Evolutionary conservation across 805 yeast genomes (phyloP).

Genomic region (Sugiyamaella chiloensis): DNA sequence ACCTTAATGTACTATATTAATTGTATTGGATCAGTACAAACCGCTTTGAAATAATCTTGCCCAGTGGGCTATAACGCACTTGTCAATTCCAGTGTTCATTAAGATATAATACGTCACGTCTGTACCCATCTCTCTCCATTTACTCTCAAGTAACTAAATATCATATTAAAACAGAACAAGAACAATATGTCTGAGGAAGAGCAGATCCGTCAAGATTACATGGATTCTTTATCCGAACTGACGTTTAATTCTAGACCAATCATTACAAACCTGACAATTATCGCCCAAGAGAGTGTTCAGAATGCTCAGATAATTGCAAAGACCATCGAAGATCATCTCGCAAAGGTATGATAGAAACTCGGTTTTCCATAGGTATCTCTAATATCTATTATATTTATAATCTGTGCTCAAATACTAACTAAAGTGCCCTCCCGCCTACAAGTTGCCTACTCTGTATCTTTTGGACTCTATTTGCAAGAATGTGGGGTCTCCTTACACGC

Average conservation of each 20-base stretch:
- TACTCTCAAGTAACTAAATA: too few species aligned
- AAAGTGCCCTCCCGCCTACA: conserved; percentile 72
- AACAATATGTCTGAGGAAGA: conserved; percentile 19
- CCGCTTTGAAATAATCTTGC: too few species aligned
- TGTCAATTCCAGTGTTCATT: too few species aligned
- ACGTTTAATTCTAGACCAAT: conserved; percentile 89
- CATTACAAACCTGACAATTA: conserved; percentile 74
- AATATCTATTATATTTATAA: too few species aligned
- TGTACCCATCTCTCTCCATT: too few species aligned
- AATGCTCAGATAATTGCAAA: conserved; percentile 74
- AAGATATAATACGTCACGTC: too few species aligned
- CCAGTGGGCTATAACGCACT: too few species aligned
- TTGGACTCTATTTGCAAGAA: conserved; percentile 90
- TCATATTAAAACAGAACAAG: too few species aligned
- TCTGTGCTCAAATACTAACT: conserved; percentile 1
- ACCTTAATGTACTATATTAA: too few species aligned
- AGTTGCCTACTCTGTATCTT: conserved; percentile 77
- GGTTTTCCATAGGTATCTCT: neutral
- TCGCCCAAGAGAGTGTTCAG: conserved; percentile 80
- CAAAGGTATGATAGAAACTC: conserved; percentile 41
- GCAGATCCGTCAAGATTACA: conserved; percentile 61
- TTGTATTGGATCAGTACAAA: too few species aligned
- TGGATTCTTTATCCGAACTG: conserved; percentile 62
- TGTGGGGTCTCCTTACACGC: conserved; percentile 87
- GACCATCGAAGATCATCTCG: conserved; percentile 71